A percentile compares a stretch with the other conserved stretches of the same genome.
Evolutionary conservation across 2,329 filamentous ascomycete species (phyloP).

Genomic region (Juglanconis sp.): DNA sequence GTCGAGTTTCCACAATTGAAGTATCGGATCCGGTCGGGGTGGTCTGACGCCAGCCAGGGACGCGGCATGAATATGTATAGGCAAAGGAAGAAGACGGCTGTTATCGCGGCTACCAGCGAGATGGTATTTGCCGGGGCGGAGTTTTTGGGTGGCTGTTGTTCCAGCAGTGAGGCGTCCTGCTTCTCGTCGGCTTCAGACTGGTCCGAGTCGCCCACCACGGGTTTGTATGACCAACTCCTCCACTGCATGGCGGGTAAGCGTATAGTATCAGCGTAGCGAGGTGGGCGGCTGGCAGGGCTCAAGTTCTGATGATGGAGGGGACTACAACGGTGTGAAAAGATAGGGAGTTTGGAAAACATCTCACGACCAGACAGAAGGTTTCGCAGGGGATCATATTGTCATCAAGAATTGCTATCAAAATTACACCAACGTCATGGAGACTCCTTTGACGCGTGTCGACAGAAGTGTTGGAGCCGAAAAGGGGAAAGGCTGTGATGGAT

Average conservation of each 20-base stretch:
- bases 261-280: not conserved
- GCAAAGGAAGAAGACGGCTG: conserved; percentile 1
- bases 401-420: not conserved
- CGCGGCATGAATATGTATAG: conserved; percentile 8
- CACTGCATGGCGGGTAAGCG: conserved; percentile 1
- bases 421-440: not conserved
- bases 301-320: not conserved
- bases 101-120: not conserved
- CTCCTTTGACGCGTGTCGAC: not conserved
- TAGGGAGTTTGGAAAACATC: not conserved
- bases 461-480: not conserved
- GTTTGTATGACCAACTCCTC: conserved; percentile 7
- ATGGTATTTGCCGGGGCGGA: not conserved
- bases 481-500: not conserved
- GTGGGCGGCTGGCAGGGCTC: not conserved
- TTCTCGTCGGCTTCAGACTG: not conserved
- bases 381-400: not conserved
- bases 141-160: not conserved
- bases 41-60: conserved; percentile 4
- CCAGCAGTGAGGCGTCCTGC: not conserved
- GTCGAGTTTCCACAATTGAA: conserved; percentile 9
- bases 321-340: not conserved
- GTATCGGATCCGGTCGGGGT: not conserved
- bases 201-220: not conserved
- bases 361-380: not conserved